Percentiles rank a stretch among this genome's conserved stretches.
Evolutionary conservation across 2,329 filamentous ascomycete genomes (phyloP).

Genomic region (Apiospora aurea): DNA sequence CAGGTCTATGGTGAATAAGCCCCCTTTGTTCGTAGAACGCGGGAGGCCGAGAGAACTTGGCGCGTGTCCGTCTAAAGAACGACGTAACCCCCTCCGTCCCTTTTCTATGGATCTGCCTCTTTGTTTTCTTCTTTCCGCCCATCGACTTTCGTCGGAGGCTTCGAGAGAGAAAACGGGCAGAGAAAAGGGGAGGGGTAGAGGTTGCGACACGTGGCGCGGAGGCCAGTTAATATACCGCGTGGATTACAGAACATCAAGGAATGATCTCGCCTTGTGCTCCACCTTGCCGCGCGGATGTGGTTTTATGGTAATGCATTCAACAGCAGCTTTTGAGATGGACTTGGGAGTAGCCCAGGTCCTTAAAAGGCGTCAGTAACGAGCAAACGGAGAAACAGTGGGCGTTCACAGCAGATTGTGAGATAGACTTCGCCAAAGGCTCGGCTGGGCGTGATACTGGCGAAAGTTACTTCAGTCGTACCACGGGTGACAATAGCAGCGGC

Average conservation of each 20-base stretch:
- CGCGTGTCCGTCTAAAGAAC: slow-evolving; percentile 26
- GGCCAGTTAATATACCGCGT: slow-evolving; percentile 67
- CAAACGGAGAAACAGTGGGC: background rate
- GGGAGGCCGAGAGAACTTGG: slow-evolving; percentile 12
- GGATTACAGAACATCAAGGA: slow-evolving; percentile 81
- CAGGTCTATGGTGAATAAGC: slow-evolving; percentile 19
- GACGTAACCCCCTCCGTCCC: slow-evolving; percentile 13
- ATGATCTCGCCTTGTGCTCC: slow-evolving; percentile 78
- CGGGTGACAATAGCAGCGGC: background rate
- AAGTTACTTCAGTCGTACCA: slow-evolving; percentile 12
- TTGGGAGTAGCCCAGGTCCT: background rate
- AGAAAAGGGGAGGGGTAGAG: slow-evolving; percentile 9
- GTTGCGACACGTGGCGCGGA: slow-evolving; percentile 23
- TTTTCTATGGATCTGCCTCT: background rate
- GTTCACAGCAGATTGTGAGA: background rate
- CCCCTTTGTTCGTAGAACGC: background rate
- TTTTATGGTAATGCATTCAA: slow-evolving; percentile 20
- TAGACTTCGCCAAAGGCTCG: slow-evolving; percentile 20
- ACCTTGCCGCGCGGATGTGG: slow-evolving; percentile 71
- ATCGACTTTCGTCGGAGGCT: background rate
- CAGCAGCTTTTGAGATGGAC: background rate
- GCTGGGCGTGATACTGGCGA: slow-evolving; percentile 20
- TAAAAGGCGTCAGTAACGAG: background rate
- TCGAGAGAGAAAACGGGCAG: background rate
- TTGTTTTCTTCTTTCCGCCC: background rate